phyloP scores from a whole-genome alignment of 2,329 filamentous ascomycete genomes.

The Fusarium sp. region DNA sequence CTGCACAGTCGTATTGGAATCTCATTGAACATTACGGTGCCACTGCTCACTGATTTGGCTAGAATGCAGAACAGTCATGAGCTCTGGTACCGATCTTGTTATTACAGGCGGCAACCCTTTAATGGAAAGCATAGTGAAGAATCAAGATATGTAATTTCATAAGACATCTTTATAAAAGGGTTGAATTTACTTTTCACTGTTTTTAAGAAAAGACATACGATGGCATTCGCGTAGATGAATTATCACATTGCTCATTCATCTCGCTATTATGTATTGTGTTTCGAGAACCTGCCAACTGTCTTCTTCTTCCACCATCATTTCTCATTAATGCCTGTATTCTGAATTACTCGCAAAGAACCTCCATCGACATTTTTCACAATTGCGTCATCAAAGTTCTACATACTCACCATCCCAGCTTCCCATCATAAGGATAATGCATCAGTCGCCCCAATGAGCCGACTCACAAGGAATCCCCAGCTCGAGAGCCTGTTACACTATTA shows the following conservation, averaged over 20 bases:
- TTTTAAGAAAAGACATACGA: too few relatives aligned
- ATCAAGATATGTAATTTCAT: background rate
- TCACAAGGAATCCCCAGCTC: background rate
- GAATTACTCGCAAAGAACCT: background rate
- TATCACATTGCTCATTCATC: too few relatives aligned
- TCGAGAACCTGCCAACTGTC: too few relatives aligned
- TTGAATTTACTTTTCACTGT: background rate
- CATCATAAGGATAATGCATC: background rate
- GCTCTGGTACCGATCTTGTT: background rate
- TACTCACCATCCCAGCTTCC: background rate
- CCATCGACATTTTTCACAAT: background rate
- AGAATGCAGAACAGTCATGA: background rate
- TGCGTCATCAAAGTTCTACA: background rate
- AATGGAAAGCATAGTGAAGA: too few relatives aligned
- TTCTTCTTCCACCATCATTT: too few relatives aligned
- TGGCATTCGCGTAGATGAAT: too few relatives aligned
- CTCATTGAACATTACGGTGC: conserved; percentile 6
- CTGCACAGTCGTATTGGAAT: conserved; percentile 4
- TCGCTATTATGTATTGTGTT: too few relatives aligned
- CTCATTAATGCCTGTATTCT: too few relatives aligned
- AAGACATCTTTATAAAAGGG: background rate
- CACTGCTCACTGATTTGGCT: background rate
- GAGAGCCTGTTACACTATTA: background rate
- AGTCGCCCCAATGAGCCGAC: background rate
- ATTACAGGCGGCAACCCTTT: background rate